Evolutionary conservation across 345 rosid genomes (phyloP), one percentile per base, ranked within the genome.

Genomic region (Eucalyptus grandis): DNA sequence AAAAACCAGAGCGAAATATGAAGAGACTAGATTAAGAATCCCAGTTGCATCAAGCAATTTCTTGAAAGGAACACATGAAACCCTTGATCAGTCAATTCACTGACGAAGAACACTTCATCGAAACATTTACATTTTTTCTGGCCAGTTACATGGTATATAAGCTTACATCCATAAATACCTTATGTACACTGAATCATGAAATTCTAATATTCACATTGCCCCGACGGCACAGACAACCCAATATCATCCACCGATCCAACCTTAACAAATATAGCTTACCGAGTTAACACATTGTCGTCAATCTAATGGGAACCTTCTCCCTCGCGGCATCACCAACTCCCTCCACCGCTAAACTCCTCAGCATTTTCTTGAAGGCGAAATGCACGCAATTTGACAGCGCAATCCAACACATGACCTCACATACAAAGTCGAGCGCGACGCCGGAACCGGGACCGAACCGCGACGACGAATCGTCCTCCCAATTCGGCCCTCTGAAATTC

Each of bases 321-420:
- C 99, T 92, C 21, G 88, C 95, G 50, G 93, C 91, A 88, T 91
- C 95, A 30, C 83, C 77, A 44, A 87, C 31, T 46, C 90, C 91
- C 80, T 86, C 89, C 2, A 95, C 91, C 1, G 95, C 90, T 44
- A 93, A 88, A 24, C 92, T 92, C 92, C 94, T 93, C 89, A 92
- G 90, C 77, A 94, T 90, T 95, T 93, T 97, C 95, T 95, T 96
- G 89, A 97, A 96, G 1, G 98, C 97, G 26, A 96, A 97, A 86
- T 97, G 99, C 87, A 96, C 94, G 27, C 99, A 98, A 50, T 94
- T 95, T 50, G 99, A 96, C 53, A 98, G 89, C 2, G 96, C 99
- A 31, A 98, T 98, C 99, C 99, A 98, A 77, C 93, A 94, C 50
- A 97, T 91, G 93, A 98, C 99, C 93, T 98, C 99, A 51, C 95